Evolutionary conservation across 2,329 filamentous ascomycete genomes (phyloP), one percentile per base, ranked within the genome.

Genomic region (Emergomyces pasteurianus): DNA sequence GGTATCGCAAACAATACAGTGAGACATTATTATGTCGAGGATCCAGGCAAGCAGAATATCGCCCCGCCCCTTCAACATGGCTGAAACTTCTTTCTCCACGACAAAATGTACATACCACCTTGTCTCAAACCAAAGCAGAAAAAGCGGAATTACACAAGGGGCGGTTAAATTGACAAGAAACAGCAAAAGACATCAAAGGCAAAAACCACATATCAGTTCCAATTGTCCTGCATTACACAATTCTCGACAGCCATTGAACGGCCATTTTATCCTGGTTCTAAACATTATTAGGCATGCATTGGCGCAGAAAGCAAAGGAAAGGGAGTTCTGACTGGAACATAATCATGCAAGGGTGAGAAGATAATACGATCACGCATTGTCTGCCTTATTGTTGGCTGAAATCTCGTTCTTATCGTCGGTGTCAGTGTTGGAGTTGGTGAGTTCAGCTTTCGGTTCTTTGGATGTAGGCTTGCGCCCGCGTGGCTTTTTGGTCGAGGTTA

Each of bases 401-500:
- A 23, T 12, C 14, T 54, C n/a, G 6, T 18, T 12, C 16, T 54
- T 43, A 28, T 26, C 40, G 9, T 38, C 40, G 16, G 40, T 7
- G 40, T 42, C 16, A 7, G 40, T n/a, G 40, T 42, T 42, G 16
- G 5, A 42, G 16, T 6, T 1, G n/a, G 5, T 18, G 18, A 42
- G 40, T n/a, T 42, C 40, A n/a, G 40, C 23, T 3, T 58, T 43
- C 10, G 42, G n/a, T 46, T 55, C 23, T 7, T 46, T 23, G 8
- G 16, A 34, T 34, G 55, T 60, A 14, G 49, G 43, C 10, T 34
- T 59, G 12, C 58, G 12, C 28, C 16, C 58, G 26, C 63, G 60
- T 50, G 59, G 40, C 7, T 56, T 61, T 28, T 65, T 65, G 12
- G 60, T 54, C 0, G 63, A 59, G 23, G 63, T 61, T 12, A 3